Base-by-base conservation (phyloP, 2,329 filamentous ascomycete species). In the Saccharata proteae region DNA sequence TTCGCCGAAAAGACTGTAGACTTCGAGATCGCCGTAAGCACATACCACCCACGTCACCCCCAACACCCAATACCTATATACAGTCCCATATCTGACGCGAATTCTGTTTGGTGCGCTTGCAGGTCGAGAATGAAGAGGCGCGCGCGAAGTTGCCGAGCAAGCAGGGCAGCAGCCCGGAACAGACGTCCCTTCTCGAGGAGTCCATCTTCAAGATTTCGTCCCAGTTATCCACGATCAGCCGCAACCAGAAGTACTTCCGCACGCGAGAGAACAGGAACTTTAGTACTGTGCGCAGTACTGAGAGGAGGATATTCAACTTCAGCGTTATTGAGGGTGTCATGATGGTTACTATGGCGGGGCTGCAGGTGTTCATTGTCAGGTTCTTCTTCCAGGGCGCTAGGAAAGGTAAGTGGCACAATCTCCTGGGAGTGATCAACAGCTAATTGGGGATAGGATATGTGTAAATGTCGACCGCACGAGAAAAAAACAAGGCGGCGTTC, bases 161-260 rank as follows among this genome's bases (percentile, higher is more conserved):
- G 61, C 83, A 85, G 58, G 86, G 85, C 40, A 80, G 83, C 26
- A 74, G 77, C 30, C 79, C 84, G 31, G 90, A 98, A 58, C 86
- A 96, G 58, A 90, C 88, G 2, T 77, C 77, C 27, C 73, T 74
- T 6, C 70, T 98, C 29, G 88, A 96, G 57, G 88, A 98, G 62
- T 88, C 84, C 23, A 80, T 96, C 48, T 84, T 90, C 67, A 94
- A 93, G 65, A 71, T 98, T 38, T 93, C 85, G 9, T 78, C 83
- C 41, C 84, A 93, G 53, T 65, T 98, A 30, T 93, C 85, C 10
- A 94, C 86, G 40, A 90, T 98, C 52, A 85, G 82, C 24, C 75
- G 90, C 50, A 94, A 93, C 65, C 90, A 98, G 54, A 98, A 98
- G 58, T 98, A 98, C 67, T 98, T 98, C 76, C 81, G 92, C 40